phyloP scores from a whole-genome alignment of 257 asterid species.

The Catharanthus roseus region DNA sequence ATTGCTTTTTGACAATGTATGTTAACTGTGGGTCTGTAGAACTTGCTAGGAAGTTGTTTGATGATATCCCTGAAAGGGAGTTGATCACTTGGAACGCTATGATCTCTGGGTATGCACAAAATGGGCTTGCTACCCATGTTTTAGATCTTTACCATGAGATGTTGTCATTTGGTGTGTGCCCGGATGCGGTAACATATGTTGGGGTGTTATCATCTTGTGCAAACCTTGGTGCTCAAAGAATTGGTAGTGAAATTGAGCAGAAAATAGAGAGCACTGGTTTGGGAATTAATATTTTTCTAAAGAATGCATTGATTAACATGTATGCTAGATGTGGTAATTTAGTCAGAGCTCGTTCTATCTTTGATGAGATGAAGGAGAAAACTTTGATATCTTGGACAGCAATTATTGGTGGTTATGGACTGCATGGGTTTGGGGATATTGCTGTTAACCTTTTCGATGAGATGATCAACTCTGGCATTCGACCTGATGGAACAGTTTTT shows the following conservation, averaged over 20 bases:
- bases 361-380: conserved; percentile 59
- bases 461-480: conserved; percentile 54
- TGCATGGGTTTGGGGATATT: conserved; percentile 69
- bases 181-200: conserved; percentile 78
- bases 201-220: conserved; percentile 85
- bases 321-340: conserved; percentile 85
- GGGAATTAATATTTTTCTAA: conserved; percentile 49
- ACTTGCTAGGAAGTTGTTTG: conserved; percentile 53
- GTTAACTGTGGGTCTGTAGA: conserved; percentile 51
- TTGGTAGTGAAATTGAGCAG: conserved; percentile 62
- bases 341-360: conserved; percentile 51
- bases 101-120: conserved; percentile 84
- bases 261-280: conserved; percentile 36
- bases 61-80: conserved; percentile 41
- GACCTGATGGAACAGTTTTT: conserved; percentile 63
- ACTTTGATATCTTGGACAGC: conserved; percentile 88
- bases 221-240: conserved; percentile 62
- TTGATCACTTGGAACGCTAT: conserved; percentile 94
- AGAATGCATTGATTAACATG: conserved; percentile 74
- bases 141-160: conserved; percentile 64
- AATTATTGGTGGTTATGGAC: conserved; percentile 78
- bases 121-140: conserved; percentile 61
- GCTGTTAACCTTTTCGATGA: conserved; percentile 69
- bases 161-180: conserved; percentile 42
- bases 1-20: conserved; percentile 85